Conservation (phyloP, 495 filamentous ascomycete genomes). For the Neurospora pannonica region DNA sequence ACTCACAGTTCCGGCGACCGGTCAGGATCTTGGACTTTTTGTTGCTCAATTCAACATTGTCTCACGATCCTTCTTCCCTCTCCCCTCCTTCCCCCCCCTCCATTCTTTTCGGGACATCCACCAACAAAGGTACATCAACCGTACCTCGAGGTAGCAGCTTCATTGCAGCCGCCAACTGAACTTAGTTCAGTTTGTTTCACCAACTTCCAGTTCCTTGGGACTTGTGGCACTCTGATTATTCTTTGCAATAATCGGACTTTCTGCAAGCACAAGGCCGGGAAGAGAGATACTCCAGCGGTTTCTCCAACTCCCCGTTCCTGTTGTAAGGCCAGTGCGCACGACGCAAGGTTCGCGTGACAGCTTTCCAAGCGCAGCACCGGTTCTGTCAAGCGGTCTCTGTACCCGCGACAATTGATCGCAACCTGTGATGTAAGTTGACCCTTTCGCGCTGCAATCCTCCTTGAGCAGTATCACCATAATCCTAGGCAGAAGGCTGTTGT, state of each 20-base stretch:
- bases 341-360: conserved; percentile 9
- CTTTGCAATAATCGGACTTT: not conserved
- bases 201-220: not conserved
- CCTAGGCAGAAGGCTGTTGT: not conserved
- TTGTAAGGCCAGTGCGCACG: not conserved
- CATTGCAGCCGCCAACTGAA: not conserved
- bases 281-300: not conserved
- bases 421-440: not conserved
- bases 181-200: not conserved
- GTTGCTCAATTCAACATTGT: not conserved
- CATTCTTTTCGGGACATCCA: not conserved
- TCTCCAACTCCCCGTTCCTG: not conserved
- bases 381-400: not conserved
- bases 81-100: not conserved
- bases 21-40: not conserved
- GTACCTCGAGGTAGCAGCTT: not conserved
- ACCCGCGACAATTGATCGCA: not conserved
- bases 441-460: not conserved
- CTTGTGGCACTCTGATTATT: not conserved
- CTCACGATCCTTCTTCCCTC: not conserved
- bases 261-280: not conserved
- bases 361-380: conserved; percentile 7
- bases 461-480: not conserved
- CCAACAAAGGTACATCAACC: not conserved
- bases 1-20: not conserved